A percentile compares a stretch with the other conserved stretches of the same genome.
Conservation (phyloP, 2,329 filamentous ascomycete genomes). For the Colletotrichum truncatum region DNA sequence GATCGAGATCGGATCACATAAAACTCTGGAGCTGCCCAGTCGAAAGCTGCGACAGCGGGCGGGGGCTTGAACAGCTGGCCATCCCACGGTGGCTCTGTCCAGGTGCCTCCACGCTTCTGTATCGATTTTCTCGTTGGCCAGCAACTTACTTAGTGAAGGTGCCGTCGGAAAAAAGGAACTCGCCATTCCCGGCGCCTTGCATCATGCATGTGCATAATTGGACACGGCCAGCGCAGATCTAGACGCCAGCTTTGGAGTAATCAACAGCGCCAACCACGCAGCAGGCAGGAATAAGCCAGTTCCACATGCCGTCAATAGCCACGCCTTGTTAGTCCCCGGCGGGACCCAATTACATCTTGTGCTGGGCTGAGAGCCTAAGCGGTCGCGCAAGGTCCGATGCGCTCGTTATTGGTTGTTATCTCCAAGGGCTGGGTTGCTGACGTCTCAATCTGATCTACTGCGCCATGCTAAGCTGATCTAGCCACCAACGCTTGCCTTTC, state of each 20-base stretch:
- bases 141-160: no score
- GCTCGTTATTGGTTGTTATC: not conserved
- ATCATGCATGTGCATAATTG: slow-evolving; percentile 17
- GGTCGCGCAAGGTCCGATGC: not conserved
- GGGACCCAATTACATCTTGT: no score
- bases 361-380: no score
- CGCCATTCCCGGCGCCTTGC: slow-evolving; percentile 12
- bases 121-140: no score
- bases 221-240: not conserved
- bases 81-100: not conserved
- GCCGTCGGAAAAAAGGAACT: not conserved
- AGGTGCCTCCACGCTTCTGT: not conserved
- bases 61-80: no score
- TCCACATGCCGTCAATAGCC: no score
- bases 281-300: not conserved
- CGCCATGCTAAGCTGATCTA: not conserved
- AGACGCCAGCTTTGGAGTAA: not conserved
- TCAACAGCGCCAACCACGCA: not conserved
- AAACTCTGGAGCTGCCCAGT: not conserved
- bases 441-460: not conserved
- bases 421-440: not conserved
- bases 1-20: not conserved
- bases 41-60: not conserved
- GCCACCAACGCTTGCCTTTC: not conserved
- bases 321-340: no score